Conservation (phyloP, 345 rosid genomes). For the Bruguiera sexangula region DNA sequence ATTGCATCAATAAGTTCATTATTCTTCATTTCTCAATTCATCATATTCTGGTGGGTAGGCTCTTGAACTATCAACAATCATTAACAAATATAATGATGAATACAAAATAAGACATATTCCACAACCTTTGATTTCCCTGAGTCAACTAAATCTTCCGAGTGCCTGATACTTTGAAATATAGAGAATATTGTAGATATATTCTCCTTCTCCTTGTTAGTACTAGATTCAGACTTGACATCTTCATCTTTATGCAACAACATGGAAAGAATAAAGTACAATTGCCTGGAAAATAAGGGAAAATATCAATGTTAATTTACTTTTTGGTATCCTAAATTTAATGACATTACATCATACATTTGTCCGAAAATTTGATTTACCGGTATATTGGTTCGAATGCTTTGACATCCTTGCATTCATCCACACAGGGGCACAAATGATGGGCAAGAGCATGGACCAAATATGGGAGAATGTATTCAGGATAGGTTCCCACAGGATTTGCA, state of each 20-base stretch:
- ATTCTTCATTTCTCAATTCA: background rate
- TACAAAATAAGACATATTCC: slow-evolving; percentile 8
- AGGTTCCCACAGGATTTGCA: slow-evolving; percentile 42
- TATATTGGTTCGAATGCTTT: slow-evolving; percentile 72
- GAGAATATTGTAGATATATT: slow-evolving; percentile 43
- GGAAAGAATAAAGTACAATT: slow-evolving; percentile 59
- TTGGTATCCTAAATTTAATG: too few relatives aligned
- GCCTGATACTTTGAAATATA: slow-evolving; percentile 57
- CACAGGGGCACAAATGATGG: slow-evolving; percentile 74
- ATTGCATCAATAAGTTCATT: slow-evolving; percentile 16
- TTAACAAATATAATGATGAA: background rate
- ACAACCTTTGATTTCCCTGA: slow-evolving; percentile 76
- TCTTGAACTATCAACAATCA: background rate
- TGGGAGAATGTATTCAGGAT: slow-evolving; percentile 70
- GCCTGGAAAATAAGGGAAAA: slow-evolving; percentile 47
- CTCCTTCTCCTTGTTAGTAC: slow-evolving; percentile 56
- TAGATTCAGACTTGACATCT: slow-evolving; percentile 65
- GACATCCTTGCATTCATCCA: slow-evolving; percentile 79
- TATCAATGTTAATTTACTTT: background rate
- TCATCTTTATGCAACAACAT: slow-evolving; percentile 76
- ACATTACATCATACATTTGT: background rate
- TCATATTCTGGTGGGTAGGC: background rate
- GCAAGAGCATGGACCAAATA: slow-evolving; percentile 81
- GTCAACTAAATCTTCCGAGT: slow-evolving; percentile 71
- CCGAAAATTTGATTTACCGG: slow-evolving; percentile 40